These are phyloP conservation scores for Stephanodiscus minutulus DNA, from an alignment of 108 stramenopile species.

Conservation along the genomic window DNA sequence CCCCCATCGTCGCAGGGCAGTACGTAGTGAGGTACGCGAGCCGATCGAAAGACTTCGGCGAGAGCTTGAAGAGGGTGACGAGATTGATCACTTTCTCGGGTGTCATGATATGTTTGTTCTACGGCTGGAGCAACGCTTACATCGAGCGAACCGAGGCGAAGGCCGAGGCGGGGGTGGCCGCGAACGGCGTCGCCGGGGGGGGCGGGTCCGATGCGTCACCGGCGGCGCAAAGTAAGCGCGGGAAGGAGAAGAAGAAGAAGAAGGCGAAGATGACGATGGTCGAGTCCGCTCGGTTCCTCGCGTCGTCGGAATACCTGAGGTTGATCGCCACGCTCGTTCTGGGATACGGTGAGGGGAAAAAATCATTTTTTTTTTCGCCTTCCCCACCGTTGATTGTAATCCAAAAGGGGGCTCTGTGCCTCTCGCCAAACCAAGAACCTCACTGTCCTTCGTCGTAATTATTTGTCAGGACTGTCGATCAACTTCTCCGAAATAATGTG, in stretches of 20 bases:
- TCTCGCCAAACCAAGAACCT: background rate
- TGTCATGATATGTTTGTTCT: constrained; percentile 82
- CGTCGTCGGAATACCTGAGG: constrained; percentile 89
- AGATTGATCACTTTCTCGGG: constrained; percentile 75
- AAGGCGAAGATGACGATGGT: constrained; percentile 87
- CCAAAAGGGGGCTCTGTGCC: no score
- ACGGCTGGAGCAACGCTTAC: constrained; percentile 64
- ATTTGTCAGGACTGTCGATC: constrained; percentile 75
- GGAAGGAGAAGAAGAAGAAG: constrained; percentile 64
- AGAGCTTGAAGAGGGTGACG: constrained; percentile 81
- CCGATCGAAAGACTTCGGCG: constrained; percentile 71
- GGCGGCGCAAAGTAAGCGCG: background rate
- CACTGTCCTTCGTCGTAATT: background rate
- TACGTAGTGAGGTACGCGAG: constrained; percentile 84
- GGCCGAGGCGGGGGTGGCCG: background rate
- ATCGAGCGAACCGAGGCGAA: constrained; percentile 53
- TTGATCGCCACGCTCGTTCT: constrained; percentile 89
- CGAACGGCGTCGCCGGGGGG: no score
- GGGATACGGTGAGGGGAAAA: constrained; percentile 70
- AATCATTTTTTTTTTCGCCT: no score
- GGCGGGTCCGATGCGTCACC: background rate
- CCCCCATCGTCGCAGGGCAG: constrained; percentile 89
- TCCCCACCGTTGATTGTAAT: no score
- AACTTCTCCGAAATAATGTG: constrained; percentile 97
- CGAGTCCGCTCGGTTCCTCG: constrained; percentile 86